Evolutionary conservation across 148 eudicot species (phyloP), one percentile per base, ranked within the genome.

Genomic region (Nepenthes gracilis): DNA sequence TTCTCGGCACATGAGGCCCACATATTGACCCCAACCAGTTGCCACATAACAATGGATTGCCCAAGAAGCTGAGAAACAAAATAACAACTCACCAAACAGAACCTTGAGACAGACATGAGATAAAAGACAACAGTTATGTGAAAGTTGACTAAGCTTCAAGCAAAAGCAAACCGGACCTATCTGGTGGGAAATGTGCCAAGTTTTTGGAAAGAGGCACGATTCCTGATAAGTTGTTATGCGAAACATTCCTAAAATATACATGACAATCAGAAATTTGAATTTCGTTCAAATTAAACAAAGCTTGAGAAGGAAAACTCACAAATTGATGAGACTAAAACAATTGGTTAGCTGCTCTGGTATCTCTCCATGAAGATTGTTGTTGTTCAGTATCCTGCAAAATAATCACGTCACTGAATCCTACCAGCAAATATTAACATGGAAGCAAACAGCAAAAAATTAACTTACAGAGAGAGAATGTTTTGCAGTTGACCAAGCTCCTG

Each of bases 21-120:
- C 91, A 85, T 33, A 80, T 80, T 35, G 87, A 85, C 54, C 87
- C 85, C 43, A 73, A 64, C 91, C 91, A 85, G 67, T 85, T 75
- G 4, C 91, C 85, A 67, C 91, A 82, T 55, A 85, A 15, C 6
- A 71, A 69, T 52, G 87, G 83, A 56, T 85, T 85, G 47, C 91
- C 91, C 9, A 82, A 65, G 64, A 79, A 85, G 72, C 91, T 85
- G 76, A 33, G n/a, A n/a, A 12, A 65, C 32, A 15, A 47, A 35
- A 45, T 6, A 49, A n/a, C 53, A 49, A 1, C 6, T 8, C 45
- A 40, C 8, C 45, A 40, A 40, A 8, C 45, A 40, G 8, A 3
- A 40, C 4, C 45, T 47, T 1, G n/a, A 38, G 35, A 13, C 2
- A n/a, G 2, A 36, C 60, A 58, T n/a, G 15, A 43, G 61, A 23